Conservation (phyloP, 352 stramenopile species). For the Pythium grandisporangium region DNA sequence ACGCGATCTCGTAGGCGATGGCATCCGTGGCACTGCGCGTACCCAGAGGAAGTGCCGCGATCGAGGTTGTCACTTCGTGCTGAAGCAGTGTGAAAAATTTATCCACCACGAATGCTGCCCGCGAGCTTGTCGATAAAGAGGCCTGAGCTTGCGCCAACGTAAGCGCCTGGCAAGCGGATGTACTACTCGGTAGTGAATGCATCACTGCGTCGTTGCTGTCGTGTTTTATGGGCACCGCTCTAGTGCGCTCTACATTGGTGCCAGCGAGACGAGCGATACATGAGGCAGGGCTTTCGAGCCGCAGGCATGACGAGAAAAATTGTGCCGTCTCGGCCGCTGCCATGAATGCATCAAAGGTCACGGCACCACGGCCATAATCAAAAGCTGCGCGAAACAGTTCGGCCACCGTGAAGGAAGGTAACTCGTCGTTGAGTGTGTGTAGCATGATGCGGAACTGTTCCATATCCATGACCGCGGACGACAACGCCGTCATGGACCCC, state of each 20-base stretch:
- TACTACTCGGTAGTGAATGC: too few relatives aligned
- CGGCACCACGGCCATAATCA: slow-evolving; percentile 49
- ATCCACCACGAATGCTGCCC: slow-evolving; percentile 35
- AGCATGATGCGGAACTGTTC: slow-evolving; percentile 88
- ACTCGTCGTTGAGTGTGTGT: slow-evolving; percentile 69
- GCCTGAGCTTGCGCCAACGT: slow-evolving; percentile 14
- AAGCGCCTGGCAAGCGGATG: too few relatives aligned
- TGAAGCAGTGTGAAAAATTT: slow-evolving; percentile 47
- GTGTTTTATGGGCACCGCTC: too few relatives aligned
- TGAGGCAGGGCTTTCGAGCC: slow-evolving; percentile 47
- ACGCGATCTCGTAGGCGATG: slow-evolving; percentile 46
- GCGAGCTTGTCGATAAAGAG: slow-evolving; percentile 30
- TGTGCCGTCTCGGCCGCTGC: slow-evolving; percentile 68
- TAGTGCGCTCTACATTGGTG: too few relatives aligned
- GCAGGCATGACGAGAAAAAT: slow-evolving; percentile 86
- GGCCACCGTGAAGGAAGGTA: slow-evolving; percentile 48
- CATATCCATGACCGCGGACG: slow-evolving; percentile 79
- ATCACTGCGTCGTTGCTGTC: slow-evolving; percentile 3
- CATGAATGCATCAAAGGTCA: slow-evolving; percentile 87
- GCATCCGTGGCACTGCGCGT: slow-evolving; percentile 40
- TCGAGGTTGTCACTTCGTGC: slow-evolving; percentile 23
- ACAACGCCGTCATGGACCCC: slow-evolving; percentile 1
- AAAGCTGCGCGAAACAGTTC: slow-evolving; percentile 62
- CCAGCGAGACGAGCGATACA: slow-evolving; percentile 24
- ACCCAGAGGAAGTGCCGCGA: slow-evolving; percentile 38